phyloP scores from a whole-genome alignment of 202 grass and related monocot genomes.

The Schoenoplectus tabernaemontani region DNA sequence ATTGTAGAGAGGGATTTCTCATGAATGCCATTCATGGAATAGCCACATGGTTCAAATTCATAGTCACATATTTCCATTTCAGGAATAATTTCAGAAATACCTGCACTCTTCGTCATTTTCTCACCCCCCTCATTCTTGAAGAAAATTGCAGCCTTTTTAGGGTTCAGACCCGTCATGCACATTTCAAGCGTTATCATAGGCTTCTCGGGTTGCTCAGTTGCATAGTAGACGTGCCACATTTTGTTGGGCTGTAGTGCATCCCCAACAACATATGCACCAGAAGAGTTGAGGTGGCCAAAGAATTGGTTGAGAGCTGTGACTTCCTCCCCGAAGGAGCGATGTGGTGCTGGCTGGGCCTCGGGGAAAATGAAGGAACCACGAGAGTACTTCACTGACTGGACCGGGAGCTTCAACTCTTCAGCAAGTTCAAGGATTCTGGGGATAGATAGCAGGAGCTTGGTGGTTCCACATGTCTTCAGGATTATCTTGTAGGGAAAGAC shows the following conservation, averaged over 20 bases:
- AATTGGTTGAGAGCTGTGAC: constrained; percentile 50
- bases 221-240: constrained; percentile 85
- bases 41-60: constrained; percentile 80
- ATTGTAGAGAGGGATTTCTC: constrained; percentile 60
- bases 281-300: constrained; percentile 69
- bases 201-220: constrained; percentile 56
- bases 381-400: constrained; percentile 70
- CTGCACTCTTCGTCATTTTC: constrained; percentile 67
- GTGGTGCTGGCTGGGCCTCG: constrained; percentile 58
- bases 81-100: constrained; percentile 75
- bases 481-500: constrained; percentile 71
- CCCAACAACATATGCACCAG: constrained; percentile 60
- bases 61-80: constrained; percentile 96
- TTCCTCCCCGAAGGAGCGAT: constrained; percentile 69
- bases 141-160: constrained; percentile 50
- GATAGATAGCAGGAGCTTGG: constrained; percentile 67
- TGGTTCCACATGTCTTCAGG: constrained; percentile 86
- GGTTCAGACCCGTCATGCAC: constrained; percentile 75
- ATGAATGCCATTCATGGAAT: constrained; percentile 78
- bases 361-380: constrained; percentile 83
- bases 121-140: constrained; percentile 52
- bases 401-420: constrained; percentile 34
- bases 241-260: constrained; percentile 52
- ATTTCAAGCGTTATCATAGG: constrained; percentile 82
- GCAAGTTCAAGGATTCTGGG: constrained; percentile 77